phyloP scores from a whole-genome alignment of 345 rosid genomes.

The Psidium friedrichsthalianum region DNA sequence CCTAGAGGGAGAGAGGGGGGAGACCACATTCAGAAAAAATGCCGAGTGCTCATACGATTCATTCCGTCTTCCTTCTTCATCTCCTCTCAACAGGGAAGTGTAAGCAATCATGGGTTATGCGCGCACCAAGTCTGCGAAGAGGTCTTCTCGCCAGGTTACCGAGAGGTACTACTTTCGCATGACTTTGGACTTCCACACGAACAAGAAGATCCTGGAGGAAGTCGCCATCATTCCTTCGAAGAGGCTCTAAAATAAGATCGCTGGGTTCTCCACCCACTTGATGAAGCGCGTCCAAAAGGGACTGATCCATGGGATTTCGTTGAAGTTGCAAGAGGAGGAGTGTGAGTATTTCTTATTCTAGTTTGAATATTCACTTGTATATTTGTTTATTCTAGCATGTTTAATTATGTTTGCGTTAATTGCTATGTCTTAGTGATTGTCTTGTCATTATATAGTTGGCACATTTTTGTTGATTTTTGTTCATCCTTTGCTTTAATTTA shows the following conservation, averaged over 20 bases:
- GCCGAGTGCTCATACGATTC: no score
- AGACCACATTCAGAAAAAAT: no score
- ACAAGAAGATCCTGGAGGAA: conserved; percentile 78
- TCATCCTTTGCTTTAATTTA: no score
- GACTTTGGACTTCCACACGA: conserved; percentile 84
- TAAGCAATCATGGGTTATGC: conserved; percentile 57
- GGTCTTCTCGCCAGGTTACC: conserved; percentile 77
- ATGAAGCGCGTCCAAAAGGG: conserved; percentile 82
- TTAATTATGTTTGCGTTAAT: no score
- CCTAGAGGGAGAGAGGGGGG: no score
- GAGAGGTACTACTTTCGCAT: conserved; percentile 79
- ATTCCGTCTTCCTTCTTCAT: no score
- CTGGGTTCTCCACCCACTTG: conserved; percentile 75
- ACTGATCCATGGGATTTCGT: conserved; percentile 72
- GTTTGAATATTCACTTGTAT: no score
- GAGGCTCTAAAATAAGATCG: conserved; percentile 82
- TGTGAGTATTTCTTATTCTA: conserved; percentile 25
- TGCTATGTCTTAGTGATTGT: no score
- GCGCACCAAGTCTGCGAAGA: conserved; percentile 80
- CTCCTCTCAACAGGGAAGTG: background rate
- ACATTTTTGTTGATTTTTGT: no score
- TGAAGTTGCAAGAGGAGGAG: conserved; percentile 87
- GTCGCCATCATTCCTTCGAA: conserved; percentile 83
- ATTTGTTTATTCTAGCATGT: no score
- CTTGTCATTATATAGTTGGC: no score